Conservation (phyloP, 176 grass and related monocot genomes). For the Oryza nivara region DNA sequence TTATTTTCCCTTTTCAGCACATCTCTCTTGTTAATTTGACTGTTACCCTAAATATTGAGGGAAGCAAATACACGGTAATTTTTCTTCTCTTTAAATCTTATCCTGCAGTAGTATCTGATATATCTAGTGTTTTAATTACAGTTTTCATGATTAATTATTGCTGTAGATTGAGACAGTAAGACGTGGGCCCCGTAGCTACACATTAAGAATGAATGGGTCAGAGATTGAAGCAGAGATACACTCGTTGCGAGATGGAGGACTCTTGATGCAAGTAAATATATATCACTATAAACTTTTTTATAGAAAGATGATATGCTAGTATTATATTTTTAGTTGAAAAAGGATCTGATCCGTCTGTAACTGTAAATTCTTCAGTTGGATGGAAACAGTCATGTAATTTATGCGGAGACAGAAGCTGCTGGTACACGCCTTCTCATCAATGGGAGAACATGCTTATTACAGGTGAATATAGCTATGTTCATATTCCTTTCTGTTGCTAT, state of each 20-base stretch:
- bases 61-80: slow-evolving; percentile 95
- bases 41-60: slow-evolving; percentile 93
- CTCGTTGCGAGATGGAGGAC: slow-evolving; percentile 88
- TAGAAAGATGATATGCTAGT: slow-evolving; percentile 15
- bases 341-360: slow-evolving; percentile 17
- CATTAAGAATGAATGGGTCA: slow-evolving; percentile 88
- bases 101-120: slow-evolving; percentile 10
- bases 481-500: slow-evolving; percentile 21
- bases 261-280: slow-evolving; percentile 93
- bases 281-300: slow-evolving; percentile 1
- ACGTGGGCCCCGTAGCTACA: slow-evolving; percentile 92
- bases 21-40: slow-evolving; percentile 99
- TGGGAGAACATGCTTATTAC: slow-evolving; percentile 98
- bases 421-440: slow-evolving; percentile 99
- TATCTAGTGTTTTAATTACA: slow-evolving; percentile 32
- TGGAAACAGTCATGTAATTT: slow-evolving; percentile 98
- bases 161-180: slow-evolving; percentile 82
- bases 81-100: slow-evolving; percentile 42
- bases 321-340: slow-evolving; percentile 3
- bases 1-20: slow-evolving; percentile 65
- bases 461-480: slow-evolving; percentile 56
- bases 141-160: slow-evolving; percentile 35
- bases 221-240: slow-evolving; percentile 94
- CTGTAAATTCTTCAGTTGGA: slow-evolving; percentile 72
- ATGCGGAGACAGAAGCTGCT: slow-evolving; percentile 97